Conservation (phyloP, 2,329 filamentous ascomycete species). For the Venturia asperata region DNA sequence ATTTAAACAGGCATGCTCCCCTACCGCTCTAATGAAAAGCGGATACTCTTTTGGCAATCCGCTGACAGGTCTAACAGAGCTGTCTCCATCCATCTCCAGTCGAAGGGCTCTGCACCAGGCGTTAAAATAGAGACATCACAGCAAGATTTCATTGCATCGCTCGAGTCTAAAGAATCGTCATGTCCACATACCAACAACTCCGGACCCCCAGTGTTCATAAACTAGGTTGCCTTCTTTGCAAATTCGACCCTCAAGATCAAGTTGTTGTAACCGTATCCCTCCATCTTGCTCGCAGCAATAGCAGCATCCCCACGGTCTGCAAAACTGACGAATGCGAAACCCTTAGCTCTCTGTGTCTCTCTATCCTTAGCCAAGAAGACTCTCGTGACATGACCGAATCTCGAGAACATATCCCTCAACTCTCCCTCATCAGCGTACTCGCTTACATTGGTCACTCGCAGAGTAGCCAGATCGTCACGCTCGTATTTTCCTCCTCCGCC, state of each 20-base stretch:
- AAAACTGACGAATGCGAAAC: slow-evolving; percentile 98
- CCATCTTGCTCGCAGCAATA: slow-evolving; percentile 94
- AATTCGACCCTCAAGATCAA: slow-evolving; percentile 82
- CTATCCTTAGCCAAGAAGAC: slow-evolving; percentile 98
- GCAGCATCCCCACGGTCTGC: slow-evolving; percentile 83
- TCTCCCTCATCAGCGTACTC: slow-evolving; percentile 96
- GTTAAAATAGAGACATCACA: neutral
- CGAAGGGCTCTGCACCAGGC: neutral
- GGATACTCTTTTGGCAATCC: too few species aligned
- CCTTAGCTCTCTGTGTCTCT: slow-evolving; percentile 93
- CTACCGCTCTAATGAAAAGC: too few species aligned
- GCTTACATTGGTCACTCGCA: slow-evolving; percentile 96
- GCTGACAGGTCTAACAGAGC: neutral
- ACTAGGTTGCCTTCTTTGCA: slow-evolving; percentile 55
- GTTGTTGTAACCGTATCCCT: slow-evolving; percentile 88
- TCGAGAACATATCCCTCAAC: slow-evolving; percentile 94
- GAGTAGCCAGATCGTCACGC: slow-evolving; percentile 89
- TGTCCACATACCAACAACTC: neutral
- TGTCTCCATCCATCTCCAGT: neutral
- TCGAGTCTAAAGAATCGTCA: neutral
- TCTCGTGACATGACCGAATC: slow-evolving; percentile 91
- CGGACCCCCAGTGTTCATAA: neutral
- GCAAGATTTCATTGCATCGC: neutral
- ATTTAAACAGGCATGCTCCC: too few species aligned
- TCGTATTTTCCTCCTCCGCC: slow-evolving; percentile 72